These are phyloP conservation scores for Triticum urartu DNA, from an alignment of 176 grass and related monocot species.

Conservation along the genomic window DNA sequence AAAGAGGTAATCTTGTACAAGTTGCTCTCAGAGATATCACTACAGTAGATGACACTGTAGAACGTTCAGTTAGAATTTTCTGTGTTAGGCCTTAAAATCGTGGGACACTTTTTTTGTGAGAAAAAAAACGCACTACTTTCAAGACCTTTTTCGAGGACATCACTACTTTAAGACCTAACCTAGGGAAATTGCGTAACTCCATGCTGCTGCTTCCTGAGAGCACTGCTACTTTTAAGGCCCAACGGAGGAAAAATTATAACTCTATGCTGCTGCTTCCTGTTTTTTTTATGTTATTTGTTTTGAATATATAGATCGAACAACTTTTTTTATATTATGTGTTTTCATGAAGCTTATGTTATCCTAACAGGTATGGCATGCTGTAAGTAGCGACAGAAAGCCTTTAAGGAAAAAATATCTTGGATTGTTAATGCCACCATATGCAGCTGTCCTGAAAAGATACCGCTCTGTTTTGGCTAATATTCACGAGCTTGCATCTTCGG, in stretches of 20 bases:
- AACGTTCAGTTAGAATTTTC: slow-evolving; percentile 10
- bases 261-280: slow-evolving; percentile 12
- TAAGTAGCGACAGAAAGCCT: slow-evolving; percentile 79
- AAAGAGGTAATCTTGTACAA: not conserved
- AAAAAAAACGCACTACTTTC: not conserved
- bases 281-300: slow-evolving; percentile 16
- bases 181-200: not conserved
- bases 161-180: not conserved
- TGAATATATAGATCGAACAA: slow-evolving; percentile 25
- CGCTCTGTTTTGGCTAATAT: slow-evolving; percentile 76
- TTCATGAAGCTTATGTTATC: slow-evolving; percentile 41
- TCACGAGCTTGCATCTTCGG: slow-evolving; percentile 82
- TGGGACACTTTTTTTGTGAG: not conserved
- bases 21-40: not conserved
- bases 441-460: slow-evolving; percentile 78
- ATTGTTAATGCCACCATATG: slow-evolving; percentile 81
- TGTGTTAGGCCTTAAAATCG: not conserved
- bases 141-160: not conserved
- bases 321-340: slow-evolving; percentile 21
- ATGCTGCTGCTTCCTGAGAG: not conserved
- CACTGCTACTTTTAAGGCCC: no score
- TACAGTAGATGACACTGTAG: slow-evolving; percentile 7
- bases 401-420: slow-evolving; percentile 83
- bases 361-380: slow-evolving; percentile 84
- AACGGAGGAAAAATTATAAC: no score